A percentile compares a stretch with the other conserved stretches of the same genome.
These are phyloP conservation scores for Blastocystis sp. DNA, from an alignment of 352 stramenopile species.

Conservation along the genomic window DNA sequence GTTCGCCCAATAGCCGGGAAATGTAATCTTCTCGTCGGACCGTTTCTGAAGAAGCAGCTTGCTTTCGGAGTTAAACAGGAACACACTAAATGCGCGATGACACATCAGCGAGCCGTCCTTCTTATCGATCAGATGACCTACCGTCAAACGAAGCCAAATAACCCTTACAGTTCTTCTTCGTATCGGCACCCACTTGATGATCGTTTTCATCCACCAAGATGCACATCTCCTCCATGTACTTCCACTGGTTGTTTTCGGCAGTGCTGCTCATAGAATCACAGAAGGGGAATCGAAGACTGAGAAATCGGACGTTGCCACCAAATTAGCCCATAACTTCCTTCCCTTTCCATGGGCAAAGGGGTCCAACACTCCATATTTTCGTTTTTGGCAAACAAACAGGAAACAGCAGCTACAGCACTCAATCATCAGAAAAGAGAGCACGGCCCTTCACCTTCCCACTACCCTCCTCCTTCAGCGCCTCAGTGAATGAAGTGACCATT, in stretches of 20 bases:
- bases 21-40: slow-evolving; percentile 94
- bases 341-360: background rate
- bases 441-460: background rate
- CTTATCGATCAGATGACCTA: slow-evolving; percentile 70
- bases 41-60: slow-evolving; percentile 82
- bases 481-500: slow-evolving; percentile 22
- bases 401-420: background rate
- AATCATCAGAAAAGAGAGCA: slow-evolving; percentile 47
- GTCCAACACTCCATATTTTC: background rate
- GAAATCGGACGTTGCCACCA: background rate
- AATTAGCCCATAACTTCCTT: background rate
- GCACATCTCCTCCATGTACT: slow-evolving; percentile 85
- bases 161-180: slow-evolving; percentile 80
- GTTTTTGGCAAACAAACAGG: background rate
- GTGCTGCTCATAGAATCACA: background rate
- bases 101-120: slow-evolving; percentile 74
- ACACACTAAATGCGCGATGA: slow-evolving; percentile 84
- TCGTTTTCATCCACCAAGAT: slow-evolving; percentile 83
- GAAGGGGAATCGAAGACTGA: too few relatives aligned
- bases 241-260: slow-evolving; percentile 78
- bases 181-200: slow-evolving; percentile 78
- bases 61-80: slow-evolving; percentile 79
- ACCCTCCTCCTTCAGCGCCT: background rate
- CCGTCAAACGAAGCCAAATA: background rate
- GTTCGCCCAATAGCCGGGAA: slow-evolving; percentile 97